Base-by-base conservation (phyloP, 1,284 basidiomycete genomes). In the Cryptococcus amylolentus region DNA sequence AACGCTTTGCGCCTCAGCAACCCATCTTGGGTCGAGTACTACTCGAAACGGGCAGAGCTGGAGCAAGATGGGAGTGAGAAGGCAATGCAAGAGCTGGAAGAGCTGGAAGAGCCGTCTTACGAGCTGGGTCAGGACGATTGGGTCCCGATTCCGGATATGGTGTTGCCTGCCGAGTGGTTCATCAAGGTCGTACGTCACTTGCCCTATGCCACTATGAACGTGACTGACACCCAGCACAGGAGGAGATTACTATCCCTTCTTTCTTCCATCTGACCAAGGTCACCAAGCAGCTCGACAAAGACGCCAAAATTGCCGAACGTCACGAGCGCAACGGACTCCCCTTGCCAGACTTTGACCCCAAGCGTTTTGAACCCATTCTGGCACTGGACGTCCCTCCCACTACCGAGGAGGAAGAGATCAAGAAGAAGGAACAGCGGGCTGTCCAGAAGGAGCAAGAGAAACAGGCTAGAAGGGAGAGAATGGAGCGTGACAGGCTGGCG, bases 1-100 rank as follows among this genome's bases (percentile, higher is more conserved):
- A 83, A 88, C 67, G 83, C 84, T 0, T 85, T 86, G 81, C 77
- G 82, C 48, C 79, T 91, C 52, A 88, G 88, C 0, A 80, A 84
- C 26, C 62, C 67, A 0, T 56, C 52, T 3, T 66, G 63, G 60
- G 54, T 57, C 18, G 47, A 51, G 6, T 68, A 66, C 31, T 43
- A 64, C 31, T 41, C 40, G 9, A 46, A 35, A 31, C 49, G 54
- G 6, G 45, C 49, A n/a, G 57, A 55, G 13, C 42, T 50, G 31
- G 23, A 59, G 2, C 49, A 48, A 35, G 43, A 31, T 9, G 51
- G 50, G 10, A 43, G 51, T 9, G 51, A 53, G 23, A 18, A 43
- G 20, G 43, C 52, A 23, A n/a, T 35, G 12, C 3, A 35, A 12
- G 23, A 37, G 8, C 55, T 52, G 8, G 39, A 46, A 14, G 37